A percentile compares a stretch with the other conserved stretches of the same genome.
These are phyloP conservation scores for Teunomyces panamensis DNA, from an alignment of 805 yeast species.

Conservation along the genomic window DNA sequence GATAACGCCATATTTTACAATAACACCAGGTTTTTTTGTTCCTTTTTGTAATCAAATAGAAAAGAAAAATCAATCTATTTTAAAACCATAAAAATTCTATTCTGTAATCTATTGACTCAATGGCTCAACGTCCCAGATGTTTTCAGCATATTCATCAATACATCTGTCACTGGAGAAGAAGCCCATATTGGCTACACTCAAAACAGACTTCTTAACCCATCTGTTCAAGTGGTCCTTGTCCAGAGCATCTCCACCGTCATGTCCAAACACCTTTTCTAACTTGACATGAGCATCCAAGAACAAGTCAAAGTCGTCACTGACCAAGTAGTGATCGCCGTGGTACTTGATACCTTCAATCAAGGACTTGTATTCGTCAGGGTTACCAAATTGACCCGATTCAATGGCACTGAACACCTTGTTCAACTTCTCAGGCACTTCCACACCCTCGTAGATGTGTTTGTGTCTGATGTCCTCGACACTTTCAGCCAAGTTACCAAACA, in stretches of 20 bases:
- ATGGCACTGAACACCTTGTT: constrained; percentile 61
- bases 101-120: constrained; percentile 19
- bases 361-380: constrained; percentile 60
- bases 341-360: constrained; percentile 65
- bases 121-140: constrained; percentile 92
- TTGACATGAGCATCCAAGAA: constrained; percentile 77
- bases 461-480: constrained; percentile 83
- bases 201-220: constrained; percentile 77
- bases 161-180: constrained; percentile 90
- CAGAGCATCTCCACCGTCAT: constrained; percentile 38
- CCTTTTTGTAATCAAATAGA: too few relatives aligned
- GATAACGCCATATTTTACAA: too few relatives aligned
- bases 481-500: constrained; percentile 89
- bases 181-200: constrained; percentile 88
- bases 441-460: constrained; percentile 62
- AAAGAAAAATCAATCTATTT: neutral
- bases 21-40: too few relatives aligned
- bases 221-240: constrained; percentile 52
- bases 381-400: constrained; percentile 70
- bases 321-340: constrained; percentile 85
- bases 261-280: constrained; percentile 67
- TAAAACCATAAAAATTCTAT: neutral
- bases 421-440: constrained; percentile 58
- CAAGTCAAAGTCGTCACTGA: constrained; percentile 84
- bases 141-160: constrained; percentile 87